phyloP scores from a whole-genome alignment of 2,329 filamentous ascomycete genomes.

The Microdochium trichocladiopsis region DNA sequence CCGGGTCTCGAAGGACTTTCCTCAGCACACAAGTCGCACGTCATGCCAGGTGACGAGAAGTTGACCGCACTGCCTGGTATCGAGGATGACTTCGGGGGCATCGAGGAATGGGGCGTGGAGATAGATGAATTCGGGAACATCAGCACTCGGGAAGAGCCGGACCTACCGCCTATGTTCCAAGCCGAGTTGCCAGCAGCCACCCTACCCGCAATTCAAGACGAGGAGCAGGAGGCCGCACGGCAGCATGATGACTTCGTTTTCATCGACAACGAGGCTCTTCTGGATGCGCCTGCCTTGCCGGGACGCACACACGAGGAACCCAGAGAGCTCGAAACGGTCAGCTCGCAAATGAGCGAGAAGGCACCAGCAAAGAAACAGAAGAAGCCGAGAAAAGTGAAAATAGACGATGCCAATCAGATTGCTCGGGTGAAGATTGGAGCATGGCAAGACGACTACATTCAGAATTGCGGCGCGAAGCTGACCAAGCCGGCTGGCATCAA shows the following conservation, averaged over 20 bases:
- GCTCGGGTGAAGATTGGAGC: conserved; percentile 25
- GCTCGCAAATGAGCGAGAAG: conserved; percentile 4
- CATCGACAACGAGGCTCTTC: conserved; percentile 28
- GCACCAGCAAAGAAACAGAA: conserved; percentile 12
- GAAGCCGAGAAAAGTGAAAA: conserved; percentile 10
- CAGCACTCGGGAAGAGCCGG: conserved; percentile 33
- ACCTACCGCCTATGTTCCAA: conserved; percentile 30
- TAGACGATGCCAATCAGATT: conserved; percentile 25
- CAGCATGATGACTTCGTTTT: conserved; percentile 22
- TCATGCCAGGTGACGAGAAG: conserved; percentile 12
- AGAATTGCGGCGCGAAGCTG: conserved; percentile 37
- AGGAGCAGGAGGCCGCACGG: conserved; percentile 3
- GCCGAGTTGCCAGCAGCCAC: not conserved
- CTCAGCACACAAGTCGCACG: conserved; percentile 14
- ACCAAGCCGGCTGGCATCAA: conserved; percentile 15
- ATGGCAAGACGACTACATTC: conserved; percentile 35
- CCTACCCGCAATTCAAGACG: conserved; percentile 11
- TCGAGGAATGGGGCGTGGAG: conserved; percentile 36
- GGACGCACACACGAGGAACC: conserved; percentile 12
- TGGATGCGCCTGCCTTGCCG: conserved; percentile 27
- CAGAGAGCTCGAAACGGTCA: conserved; percentile 8
- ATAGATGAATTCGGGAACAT: conserved; percentile 46
- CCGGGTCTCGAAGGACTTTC: conserved; percentile 18
- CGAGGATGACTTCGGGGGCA: conserved; percentile 28
- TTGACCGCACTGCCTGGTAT: conserved; percentile 17